Base-by-base conservation (phyloP, 2,329 filamentous ascomycete species). In the Penicillium sp. region DNA sequence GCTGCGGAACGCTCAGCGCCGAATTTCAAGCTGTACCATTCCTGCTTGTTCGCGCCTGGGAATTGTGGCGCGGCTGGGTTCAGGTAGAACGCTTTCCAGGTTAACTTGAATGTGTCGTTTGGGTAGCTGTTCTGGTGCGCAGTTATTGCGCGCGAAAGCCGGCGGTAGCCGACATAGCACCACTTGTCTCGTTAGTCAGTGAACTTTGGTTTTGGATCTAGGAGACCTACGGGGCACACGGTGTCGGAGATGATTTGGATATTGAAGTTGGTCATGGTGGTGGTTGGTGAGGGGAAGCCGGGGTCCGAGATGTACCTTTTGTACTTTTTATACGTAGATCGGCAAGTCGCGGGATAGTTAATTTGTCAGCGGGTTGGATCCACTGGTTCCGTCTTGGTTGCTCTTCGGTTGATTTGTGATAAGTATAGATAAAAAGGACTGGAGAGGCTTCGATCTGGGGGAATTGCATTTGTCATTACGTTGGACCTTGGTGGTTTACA, bases 221-320 rank as follows among this genome's bases (percentile, higher is more conserved):
- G 16, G 10, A 27, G 9, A 55, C 53, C 38, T 60, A 74, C 76
- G 64, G 89, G 88, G 68, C 90, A 95, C 61, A 94, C 82, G 2
- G 84, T 88, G 74, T 95, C 91, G n/a, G 83, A 89, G 52, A 91
- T 84, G 66, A 90, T 82, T 53, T 86, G 83, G 71, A 95, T 88
- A 55, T 84, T 82, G 76, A 92, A 89, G 63, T 84, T 83, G 18
- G 86, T 83, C 88, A 92, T 91, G 41, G 54, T 54, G 40, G 44
- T 30, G 27, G 14, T 31, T 28, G 18, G 10, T 20, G 45, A 48
- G n/a, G n/a, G 22, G 44, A 47, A 30, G 22, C 24, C 25, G 27
- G 24, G 31, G 35, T 38, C 13, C n/a, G 22, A n/a, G 8, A 8
- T 24, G 13, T 38, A 35, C 13, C 36, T 38, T 18, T 31, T 4